A percentile compares a stretch with the other conserved stretches of the same genome.
phyloP scores from a whole-genome alignment of 345 rosid species.

The Linum tenue region DNA sequence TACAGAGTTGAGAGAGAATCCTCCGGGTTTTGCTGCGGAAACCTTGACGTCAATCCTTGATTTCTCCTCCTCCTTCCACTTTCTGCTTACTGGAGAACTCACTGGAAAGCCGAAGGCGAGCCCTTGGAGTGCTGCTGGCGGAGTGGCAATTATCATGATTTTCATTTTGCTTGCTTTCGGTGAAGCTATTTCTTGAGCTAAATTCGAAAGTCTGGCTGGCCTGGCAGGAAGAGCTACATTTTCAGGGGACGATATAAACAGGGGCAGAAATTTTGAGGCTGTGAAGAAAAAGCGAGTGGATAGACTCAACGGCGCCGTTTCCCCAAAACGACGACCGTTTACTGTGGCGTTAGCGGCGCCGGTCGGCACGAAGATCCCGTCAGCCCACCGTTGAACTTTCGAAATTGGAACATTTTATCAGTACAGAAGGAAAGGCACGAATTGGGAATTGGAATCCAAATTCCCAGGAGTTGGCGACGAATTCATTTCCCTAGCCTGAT shows the following conservation, averaged over 20 bases:
- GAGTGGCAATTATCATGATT: not conserved
- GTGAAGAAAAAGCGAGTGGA: not conserved
- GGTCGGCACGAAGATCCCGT: too few species aligned
- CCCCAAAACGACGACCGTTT: not conserved
- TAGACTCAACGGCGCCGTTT: not conserved
- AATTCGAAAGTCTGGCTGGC: not conserved
- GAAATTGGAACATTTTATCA: too few species aligned
- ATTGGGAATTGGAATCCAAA: too few species aligned
- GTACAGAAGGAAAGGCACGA: too few species aligned
- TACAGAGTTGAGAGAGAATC: slow-evolving; percentile 49
- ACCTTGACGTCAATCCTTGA: slow-evolving; percentile 12
- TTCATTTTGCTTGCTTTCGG: too few species aligned
- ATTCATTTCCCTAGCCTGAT: too few species aligned
- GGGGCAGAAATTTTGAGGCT: not conserved
- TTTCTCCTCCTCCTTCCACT: not conserved
- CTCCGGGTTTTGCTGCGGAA: slow-evolving; percentile 40
- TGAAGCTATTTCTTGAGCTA: not conserved
- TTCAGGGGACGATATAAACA: too few species aligned
- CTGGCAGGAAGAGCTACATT: too few species aligned
- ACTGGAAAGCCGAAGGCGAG: not conserved
- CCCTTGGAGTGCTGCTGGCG: not conserved
- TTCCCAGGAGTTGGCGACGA: too few species aligned
- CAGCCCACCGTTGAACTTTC: too few species aligned
- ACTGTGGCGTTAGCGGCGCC: too few species aligned
- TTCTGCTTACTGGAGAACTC: not conserved